Conservation (phyloP, 1,284 basidiomycete species). For the Fomitopsis schrenkii region DNA sequence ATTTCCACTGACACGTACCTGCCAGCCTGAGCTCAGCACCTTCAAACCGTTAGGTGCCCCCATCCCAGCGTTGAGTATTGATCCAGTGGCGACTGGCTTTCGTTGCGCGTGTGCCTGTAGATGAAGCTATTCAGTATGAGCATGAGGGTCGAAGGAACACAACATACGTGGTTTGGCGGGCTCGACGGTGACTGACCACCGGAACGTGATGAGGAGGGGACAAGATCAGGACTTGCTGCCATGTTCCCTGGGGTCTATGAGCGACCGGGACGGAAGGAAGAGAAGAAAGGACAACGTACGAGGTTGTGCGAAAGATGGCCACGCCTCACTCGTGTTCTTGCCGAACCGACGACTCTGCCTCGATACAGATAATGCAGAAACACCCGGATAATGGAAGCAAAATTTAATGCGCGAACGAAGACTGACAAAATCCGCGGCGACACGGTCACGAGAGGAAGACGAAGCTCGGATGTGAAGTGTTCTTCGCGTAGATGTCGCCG, state of each 20-base stretch:
- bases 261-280: not conserved
- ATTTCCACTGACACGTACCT: conserved; percentile 40
- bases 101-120: conserved; percentile 39
- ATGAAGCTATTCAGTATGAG: not conserved
- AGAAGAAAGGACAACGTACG: not conserved
- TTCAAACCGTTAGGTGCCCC: conserved; percentile 44
- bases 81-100: conserved; percentile 42
- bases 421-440: not conserved
- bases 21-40: conserved; percentile 62
- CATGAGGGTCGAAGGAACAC: not conserved
- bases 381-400: not conserved
- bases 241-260: conserved; percentile 10
- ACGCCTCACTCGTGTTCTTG: not conserved
- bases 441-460: not conserved
- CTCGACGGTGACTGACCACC: conserved; percentile 54
- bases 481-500: not conserved
- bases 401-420: conserved; percentile 1
- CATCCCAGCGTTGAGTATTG: conserved; percentile 54
- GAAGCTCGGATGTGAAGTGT: not conserved
- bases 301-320: conserved; percentile 7
- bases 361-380: not conserved
- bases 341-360: conserved; percentile 1
- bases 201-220: conserved; percentile 60
- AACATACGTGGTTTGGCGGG: conserved; percentile 52
- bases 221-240: conserved; percentile 38